Conservation (phyloP, 345 rosid genomes). For the Litchi chinensis region DNA sequence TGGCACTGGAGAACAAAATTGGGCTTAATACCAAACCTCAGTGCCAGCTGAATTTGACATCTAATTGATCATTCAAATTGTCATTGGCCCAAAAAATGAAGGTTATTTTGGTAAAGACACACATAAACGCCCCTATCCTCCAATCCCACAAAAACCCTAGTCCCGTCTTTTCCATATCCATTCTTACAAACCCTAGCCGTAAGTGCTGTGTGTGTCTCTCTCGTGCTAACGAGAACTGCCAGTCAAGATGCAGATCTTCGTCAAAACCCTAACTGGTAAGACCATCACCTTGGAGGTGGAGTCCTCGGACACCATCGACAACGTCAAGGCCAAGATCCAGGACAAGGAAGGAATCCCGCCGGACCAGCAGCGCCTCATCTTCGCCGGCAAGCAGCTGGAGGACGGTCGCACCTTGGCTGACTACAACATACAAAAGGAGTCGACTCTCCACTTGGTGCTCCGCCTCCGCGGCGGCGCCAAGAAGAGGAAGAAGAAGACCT, state of each 20-base stretch:
- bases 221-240: background rate
- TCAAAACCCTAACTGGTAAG: constrained; percentile 80
- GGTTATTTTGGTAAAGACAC: background rate
- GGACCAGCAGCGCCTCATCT: constrained; percentile 71
- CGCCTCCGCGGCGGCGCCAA: constrained; percentile 60
- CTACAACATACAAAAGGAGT: constrained; percentile 61
- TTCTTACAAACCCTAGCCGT: constrained; percentile 22
- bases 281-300: constrained; percentile 74
- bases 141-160: constrained; percentile 5
- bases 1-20: no score
- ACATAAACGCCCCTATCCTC: background rate
- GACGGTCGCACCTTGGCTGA: constrained; percentile 60
- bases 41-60: no score
- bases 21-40: no score
- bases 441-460: constrained; percentile 54
- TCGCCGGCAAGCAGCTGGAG: constrained; percentile 74
- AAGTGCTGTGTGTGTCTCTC: background rate
- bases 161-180: background rate
- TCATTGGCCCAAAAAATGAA: background rate
- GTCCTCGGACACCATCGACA: constrained; percentile 68
- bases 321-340: constrained; percentile 72
- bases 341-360: constrained; percentile 72
- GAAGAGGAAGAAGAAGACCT: constrained; percentile 75
- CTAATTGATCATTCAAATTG: no score
- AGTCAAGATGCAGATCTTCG: constrained; percentile 70